Base-by-base conservation (phyloP, 345 rosid genomes). In the Pseudoturritis turrita region DNA sequence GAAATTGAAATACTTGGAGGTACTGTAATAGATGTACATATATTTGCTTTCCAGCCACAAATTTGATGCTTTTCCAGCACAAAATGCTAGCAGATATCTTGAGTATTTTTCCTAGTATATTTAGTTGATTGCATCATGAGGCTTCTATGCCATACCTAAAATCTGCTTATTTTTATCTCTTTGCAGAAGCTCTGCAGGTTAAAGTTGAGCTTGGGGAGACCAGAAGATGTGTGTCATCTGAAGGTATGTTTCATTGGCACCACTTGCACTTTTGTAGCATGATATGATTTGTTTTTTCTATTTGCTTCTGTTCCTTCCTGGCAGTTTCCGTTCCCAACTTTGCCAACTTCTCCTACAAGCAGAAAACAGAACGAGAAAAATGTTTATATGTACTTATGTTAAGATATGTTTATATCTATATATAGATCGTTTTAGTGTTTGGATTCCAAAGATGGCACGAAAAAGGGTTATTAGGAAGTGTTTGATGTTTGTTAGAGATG, bases 1-100 rank as follows among this genome's bases (percentile, higher is more conserved):
- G 98, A 96, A 78, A 83, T 92, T 65, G 97, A 96, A 72, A 82
- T 81, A 47, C 67, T 96, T 77, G 85, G 88, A 82, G 99, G 99
- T 96, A 86, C 47, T 40, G 39, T 74, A 60, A 51, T 43, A 60
- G 43, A 58, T 73, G 50, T 44, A 64, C 39, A 35, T 36, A 56
- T 26, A 23, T 68, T 33, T 41, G 18, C 40, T 55, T 56, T 18
- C 43, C n/a, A 22, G 46, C 65, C 47, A 25, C 43, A 49, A 15
- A 46, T 26, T 71, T 70, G 40, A 70, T 58, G 43, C 26, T 49
- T 47, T 55, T 55, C 17, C 25, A 13, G 41, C 31, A 50, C 17
- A 60, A 51, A 59, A 41, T 37, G 49, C 36, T 57, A 23, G 44
- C 43, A 54, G 46, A 35, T 55, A 22, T 37, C 10, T 15, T 35